A percentile compares a stretch with the other conserved stretches of the same genome.
Evolutionary conservation across 768 basidiomycete genomes (phyloP).

Genomic region (Leccinum subtestaceum): DNA sequence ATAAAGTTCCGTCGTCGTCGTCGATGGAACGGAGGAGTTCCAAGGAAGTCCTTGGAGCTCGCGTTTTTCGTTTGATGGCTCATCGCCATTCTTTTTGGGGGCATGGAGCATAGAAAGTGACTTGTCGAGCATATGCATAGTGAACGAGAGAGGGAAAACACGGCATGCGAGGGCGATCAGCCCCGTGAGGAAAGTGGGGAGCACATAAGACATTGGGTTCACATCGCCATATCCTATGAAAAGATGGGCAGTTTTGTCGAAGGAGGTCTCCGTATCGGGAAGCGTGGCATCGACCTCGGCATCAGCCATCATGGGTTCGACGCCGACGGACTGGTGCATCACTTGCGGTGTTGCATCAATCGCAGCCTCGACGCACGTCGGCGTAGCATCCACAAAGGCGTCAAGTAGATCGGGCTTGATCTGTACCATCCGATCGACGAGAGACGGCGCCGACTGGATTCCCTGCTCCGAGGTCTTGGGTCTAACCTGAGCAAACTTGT

Average conservation of each 20-base stretch:
- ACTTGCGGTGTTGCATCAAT: slow-evolving; percentile 43
- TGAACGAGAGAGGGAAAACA: slow-evolving; percentile 47
- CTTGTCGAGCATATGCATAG: slow-evolving; percentile 40
- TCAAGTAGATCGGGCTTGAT: slow-evolving; percentile 38
- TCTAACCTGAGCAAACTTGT: slow-evolving; percentile 41
- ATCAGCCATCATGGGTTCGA: slow-evolving; percentile 26
- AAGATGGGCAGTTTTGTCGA: slow-evolving; percentile 22
- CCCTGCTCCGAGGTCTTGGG: slow-evolving; percentile 36
- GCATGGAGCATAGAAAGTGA: slow-evolving; percentile 35
- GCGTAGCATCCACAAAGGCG: slow-evolving; percentile 52
- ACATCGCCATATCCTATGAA: slow-evolving; percentile 25
- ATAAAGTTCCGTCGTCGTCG: slow-evolving; percentile 25
- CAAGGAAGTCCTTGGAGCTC: slow-evolving; percentile 26
- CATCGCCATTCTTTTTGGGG: slow-evolving; percentile 28
- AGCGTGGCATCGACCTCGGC: slow-evolving; percentile 34
- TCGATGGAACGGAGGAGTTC: slow-evolving; percentile 26
- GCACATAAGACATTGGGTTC: slow-evolving; percentile 31
- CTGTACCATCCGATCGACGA: slow-evolving; percentile 39
- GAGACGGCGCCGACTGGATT: slow-evolving; percentile 38
- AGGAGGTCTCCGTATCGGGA: slow-evolving; percentile 24
- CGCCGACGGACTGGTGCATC: slow-evolving; percentile 33
- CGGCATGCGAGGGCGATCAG: slow-evolving; percentile 49
- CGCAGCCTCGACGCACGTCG: slow-evolving; percentile 41
- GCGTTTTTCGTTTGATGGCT: slow-evolving; percentile 28
- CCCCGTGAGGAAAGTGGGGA: slow-evolving; percentile 31